A percentile compares a stretch with the other conserved stretches of the same genome.
These are phyloP conservation scores for Candida peoriensis DNA, from an alignment of 805 yeast genomes.

Conservation along the genomic window DNA sequence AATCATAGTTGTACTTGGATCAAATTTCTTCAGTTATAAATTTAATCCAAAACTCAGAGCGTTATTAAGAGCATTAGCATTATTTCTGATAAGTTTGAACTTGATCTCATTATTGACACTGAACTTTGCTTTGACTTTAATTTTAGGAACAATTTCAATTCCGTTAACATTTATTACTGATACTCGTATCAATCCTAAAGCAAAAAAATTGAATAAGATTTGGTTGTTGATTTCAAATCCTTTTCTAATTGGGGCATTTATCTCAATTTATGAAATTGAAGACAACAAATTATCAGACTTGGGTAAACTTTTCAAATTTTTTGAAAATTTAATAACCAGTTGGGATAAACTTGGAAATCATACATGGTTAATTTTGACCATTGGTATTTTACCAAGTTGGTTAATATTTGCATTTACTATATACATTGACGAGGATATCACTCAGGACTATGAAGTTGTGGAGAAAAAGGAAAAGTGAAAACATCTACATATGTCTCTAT, in stretches of 20 bases:
- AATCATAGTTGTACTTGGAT: slow-evolving; percentile 15
- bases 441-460: slow-evolving; percentile 1
- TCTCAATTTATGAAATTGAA: slow-evolving; percentile 25
- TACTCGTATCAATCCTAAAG: no score
- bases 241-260: slow-evolving; percentile 31
- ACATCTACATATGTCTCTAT: no score
- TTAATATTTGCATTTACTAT: slow-evolving; percentile 30
- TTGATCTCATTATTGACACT: slow-evolving; percentile 72
- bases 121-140: slow-evolving; percentile 77
- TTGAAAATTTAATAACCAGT: slow-evolving; percentile 51
- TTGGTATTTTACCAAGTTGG: slow-evolving; percentile 89
- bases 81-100: slow-evolving; percentile 60
- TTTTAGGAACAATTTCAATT: slow-evolving; percentile 63
- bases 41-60: slow-evolving; percentile 14
- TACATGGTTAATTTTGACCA: slow-evolving; percentile 73
- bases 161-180: slow-evolving; percentile 60
- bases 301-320: slow-evolving; percentile 20
- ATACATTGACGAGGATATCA: slow-evolving; percentile 1
- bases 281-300: slow-evolving; percentile 14
- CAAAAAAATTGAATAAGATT: slow-evolving; percentile 23
- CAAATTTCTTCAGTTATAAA: slow-evolving; percentile 13
- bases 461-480: slow-evolving; percentile 14
- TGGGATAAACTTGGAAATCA: slow-evolving; percentile 72
- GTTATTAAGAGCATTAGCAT: slow-evolving; percentile 38
- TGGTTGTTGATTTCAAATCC: slow-evolving; percentile 50